Evolutionary conservation across 371 early-diverging fungal species (phyloP), one percentile per base, ranked within the genome.

Genomic region (Chytridiales sp.): DNA sequence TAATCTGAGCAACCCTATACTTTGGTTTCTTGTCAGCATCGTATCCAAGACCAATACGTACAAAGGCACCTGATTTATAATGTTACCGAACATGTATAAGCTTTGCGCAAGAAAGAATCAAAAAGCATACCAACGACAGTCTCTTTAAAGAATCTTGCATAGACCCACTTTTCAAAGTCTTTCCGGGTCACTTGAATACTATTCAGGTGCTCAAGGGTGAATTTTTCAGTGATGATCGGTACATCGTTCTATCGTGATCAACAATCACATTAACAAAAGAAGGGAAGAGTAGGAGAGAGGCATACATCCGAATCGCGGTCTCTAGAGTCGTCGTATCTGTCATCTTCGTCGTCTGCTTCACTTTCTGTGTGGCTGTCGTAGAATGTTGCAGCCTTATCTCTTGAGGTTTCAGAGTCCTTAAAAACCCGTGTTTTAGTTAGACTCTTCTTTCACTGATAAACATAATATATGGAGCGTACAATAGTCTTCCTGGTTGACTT

Each of bases 111-210:
- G n/a, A 2, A 43, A n/a, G n/a, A n/a, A n/a, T n/a, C n/a, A n/a
- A n/a, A n/a, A n/a, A n/a, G n/a, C 42, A 9, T 39, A 62, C 62
- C 62, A 1, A 43, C 22, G 13, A 65, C 53, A 38, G 54, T 39
- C 3, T 59, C 66, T 22, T 38, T 24, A 34, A 65, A 65, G 29
- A 59, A 44, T 6, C 21, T n/a, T 22, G 53, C 54, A 35, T 54
- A 65, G 40, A 55, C 47, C 47, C 52, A 59, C 1, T 40, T 29
- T 31, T 65, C 60, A n/a, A 65, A 26, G 8, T 65, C 66, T n/a
- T 4, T 29, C 3, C 66, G 52, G 3, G 59, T 27, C 9, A 65
- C 6, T 15, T 53, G 52, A 36, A 59, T 55, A 11, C 22, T 9
- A 3, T 24, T 38, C 2, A 65, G 39, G 6, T 46, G 22, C 5